Conservation (phyloP, 176 grass and related monocot species). For the Triticum turgidum region DNA sequence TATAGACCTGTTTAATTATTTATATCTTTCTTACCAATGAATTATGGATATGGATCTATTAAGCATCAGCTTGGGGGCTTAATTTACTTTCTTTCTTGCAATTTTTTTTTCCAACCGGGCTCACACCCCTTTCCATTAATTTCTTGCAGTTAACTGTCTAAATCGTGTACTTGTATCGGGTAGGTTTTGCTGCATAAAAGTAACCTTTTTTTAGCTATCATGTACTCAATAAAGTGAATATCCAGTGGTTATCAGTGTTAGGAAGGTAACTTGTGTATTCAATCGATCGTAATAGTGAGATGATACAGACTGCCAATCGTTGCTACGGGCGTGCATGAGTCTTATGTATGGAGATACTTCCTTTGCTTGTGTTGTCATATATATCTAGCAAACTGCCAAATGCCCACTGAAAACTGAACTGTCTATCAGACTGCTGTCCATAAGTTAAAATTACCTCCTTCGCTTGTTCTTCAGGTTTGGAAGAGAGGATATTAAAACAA, state of each 20-base stretch:
- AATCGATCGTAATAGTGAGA: not conserved
- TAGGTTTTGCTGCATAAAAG: not conserved
- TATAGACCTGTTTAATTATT: too few relatives aligned
- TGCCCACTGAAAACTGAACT: not conserved
- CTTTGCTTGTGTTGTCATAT: not conserved
- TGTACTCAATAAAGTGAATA: not conserved
- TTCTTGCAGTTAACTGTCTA: not conserved
- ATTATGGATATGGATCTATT: too few relatives aligned
- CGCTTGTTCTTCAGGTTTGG: too few relatives aligned
- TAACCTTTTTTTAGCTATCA: not conserved
- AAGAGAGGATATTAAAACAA: slow-evolving; percentile 4
- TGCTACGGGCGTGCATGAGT: not conserved
- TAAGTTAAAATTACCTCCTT: too few relatives aligned
- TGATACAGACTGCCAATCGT: too few relatives aligned
- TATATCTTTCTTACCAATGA: too few relatives aligned
- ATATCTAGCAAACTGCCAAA: not conserved
- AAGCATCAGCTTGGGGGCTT: too few relatives aligned
- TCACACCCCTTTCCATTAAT: too few relatives aligned
- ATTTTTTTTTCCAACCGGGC: too few relatives aligned
- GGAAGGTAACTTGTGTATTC: not conserved
- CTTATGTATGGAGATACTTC: not conserved
- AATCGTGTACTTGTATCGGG: not conserved
- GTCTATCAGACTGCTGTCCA: not conserved
- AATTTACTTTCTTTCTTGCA: too few relatives aligned
- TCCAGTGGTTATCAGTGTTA: not conserved